phyloP scores from a whole-genome alignment of 345 rosid genomes.

The Eucalyptus sp. region DNA sequence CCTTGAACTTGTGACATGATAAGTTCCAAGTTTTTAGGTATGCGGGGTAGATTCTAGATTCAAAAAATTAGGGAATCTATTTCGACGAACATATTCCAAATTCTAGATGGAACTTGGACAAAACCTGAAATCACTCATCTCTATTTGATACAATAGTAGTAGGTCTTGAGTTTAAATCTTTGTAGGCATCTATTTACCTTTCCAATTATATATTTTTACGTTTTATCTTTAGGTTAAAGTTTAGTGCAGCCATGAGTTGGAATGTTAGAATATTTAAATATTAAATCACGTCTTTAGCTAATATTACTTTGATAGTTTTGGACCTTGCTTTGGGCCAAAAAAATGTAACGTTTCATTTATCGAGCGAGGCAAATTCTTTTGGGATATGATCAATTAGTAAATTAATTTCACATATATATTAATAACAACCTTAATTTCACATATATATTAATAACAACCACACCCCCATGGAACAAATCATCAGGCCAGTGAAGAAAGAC shows the following conservation, averaged over 20 bases:
- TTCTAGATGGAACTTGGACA: too few relatives aligned
- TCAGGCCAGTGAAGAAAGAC: background rate
- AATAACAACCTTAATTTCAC: background rate
- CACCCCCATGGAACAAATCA: background rate
- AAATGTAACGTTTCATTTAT: background rate
- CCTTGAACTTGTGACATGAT: too few relatives aligned
- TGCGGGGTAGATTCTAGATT: fast-evolving
- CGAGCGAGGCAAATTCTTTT: background rate
- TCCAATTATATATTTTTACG: background rate
- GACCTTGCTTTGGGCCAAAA: background rate
- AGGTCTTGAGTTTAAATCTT: background rate
- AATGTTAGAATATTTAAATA: background rate
- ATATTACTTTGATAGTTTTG: background rate
- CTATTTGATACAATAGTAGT: background rate
- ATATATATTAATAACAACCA: background rate
- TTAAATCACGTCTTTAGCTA: fast-evolving
- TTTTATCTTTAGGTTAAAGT: background rate
- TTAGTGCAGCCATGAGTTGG: fast-evolving
- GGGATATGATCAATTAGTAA: background rate
- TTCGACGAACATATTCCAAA: fast-evolving
- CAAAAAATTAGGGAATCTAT: too few relatives aligned
- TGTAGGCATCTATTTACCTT: background rate
- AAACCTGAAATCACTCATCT: fast-evolving
- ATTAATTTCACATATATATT: background rate
- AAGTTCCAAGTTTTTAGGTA: too few relatives aligned